A percentile compares a stretch with the other conserved stretches of the same genome.
Evolutionary conservation across 768 basidiomycete genomes (phyloP).

Genomic region (Kwoniella sp.): DNA sequence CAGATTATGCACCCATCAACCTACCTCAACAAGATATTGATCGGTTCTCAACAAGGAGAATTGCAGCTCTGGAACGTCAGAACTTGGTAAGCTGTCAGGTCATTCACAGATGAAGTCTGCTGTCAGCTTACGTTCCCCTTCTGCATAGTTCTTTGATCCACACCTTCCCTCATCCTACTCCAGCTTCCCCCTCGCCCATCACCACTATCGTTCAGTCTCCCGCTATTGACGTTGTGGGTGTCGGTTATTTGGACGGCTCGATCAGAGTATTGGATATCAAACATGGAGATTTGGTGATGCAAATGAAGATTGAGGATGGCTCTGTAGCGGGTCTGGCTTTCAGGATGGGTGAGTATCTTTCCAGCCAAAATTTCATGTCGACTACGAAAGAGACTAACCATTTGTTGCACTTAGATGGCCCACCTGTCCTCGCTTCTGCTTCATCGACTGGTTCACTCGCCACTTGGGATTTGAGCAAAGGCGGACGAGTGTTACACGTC

Average conservation of each 20-base stretch:
- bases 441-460: slow-evolving; percentile 86
- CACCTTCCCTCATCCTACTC: slow-evolving; percentile 67
- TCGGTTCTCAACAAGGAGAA: slow-evolving; percentile 76
- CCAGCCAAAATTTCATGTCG: too few relatives aligned
- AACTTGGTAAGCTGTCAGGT: slow-evolving; percentile 64
- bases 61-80: slow-evolving; percentile 94
- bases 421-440: slow-evolving; percentile 82
- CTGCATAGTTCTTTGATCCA: slow-evolving; percentile 73
- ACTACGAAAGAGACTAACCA: too few relatives aligned
- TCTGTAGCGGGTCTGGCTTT: slow-evolving; percentile 75
- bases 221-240: slow-evolving; percentile 92
- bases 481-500: slow-evolving; percentile 80
- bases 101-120: neutral
- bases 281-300: slow-evolving; percentile 82
- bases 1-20: slow-evolving; percentile 88
- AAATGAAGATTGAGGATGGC: slow-evolving; percentile 88
- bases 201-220: slow-evolving; percentile 86
- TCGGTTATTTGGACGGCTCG: slow-evolving; percentile 85
- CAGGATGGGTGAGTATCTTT: slow-evolving; percentile 67
- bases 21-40: slow-evolving; percentile 91
- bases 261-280: slow-evolving; percentile 87
- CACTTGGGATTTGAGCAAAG: slow-evolving; percentile 85
- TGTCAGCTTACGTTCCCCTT: neutral
- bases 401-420: slow-evolving; percentile 65
- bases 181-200: slow-evolving; percentile 60